Evolutionary conservation across 108 stramenopile genomes (phyloP).

Genomic region (Nitzschia sp.): DNA sequence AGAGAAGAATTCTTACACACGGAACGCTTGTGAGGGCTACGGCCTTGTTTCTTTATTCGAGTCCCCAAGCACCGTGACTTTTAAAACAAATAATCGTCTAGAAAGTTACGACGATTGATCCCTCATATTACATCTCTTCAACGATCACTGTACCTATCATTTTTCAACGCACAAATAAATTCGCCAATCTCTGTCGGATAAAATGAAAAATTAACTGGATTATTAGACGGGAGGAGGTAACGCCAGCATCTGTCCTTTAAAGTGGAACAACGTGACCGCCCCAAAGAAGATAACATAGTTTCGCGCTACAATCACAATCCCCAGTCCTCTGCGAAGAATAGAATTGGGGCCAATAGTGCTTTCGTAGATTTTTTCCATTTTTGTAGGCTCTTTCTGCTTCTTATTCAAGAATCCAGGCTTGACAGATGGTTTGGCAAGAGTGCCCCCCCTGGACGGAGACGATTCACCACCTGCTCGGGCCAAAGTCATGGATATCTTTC

Average conservation of each 20-base stretch:
- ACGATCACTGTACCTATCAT: too few species aligned
- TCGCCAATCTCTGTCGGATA: too few species aligned
- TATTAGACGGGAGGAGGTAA: constrained; percentile 85
- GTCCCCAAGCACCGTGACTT: too few species aligned
- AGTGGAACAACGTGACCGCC: constrained; percentile 63
- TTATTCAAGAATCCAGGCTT: constrained; percentile 83
- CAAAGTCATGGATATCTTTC: constrained; percentile 53
- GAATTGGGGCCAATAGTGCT: constrained; percentile 66
- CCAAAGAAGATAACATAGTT: constrained; percentile 83
- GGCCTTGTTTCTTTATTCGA: too few species aligned
- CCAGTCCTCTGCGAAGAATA: constrained; percentile 44
- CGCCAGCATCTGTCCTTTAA: constrained; percentile 68
- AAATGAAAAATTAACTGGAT: too few species aligned
- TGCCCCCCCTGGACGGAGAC: not conserved
- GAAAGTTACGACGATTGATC: too few species aligned
- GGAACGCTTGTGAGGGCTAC: too few species aligned
- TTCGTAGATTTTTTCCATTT: constrained; percentile 59
- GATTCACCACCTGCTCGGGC: constrained; percentile 40
- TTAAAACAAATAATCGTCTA: too few species aligned
- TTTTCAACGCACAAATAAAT: too few species aligned
- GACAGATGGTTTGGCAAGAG: constrained; percentile 50
- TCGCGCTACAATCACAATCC: constrained; percentile 58
- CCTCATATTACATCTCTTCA: too few species aligned
- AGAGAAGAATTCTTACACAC: too few species aligned
- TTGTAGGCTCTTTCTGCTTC: constrained; percentile 24